Evolutionary conservation across 23 red algal genomes (phyloP), one percentile per base, ranked within the genome.

Genomic region (Gracilaria domingensis): DNA sequence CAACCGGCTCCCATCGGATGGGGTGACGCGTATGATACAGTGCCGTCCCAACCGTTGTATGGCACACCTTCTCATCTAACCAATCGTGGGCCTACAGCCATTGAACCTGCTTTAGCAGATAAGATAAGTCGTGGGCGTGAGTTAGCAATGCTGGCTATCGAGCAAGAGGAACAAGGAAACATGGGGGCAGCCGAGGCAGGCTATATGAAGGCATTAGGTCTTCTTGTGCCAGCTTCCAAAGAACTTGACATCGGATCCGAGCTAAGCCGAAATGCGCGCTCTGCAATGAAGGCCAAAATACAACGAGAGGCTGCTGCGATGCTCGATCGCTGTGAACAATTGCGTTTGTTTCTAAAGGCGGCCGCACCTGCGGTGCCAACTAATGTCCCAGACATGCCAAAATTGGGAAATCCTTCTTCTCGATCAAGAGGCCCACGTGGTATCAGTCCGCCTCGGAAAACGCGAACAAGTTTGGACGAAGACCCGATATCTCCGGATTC

Each of bases 161-260:
- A 66, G 42, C 83, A 87, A 74, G 83, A 87, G 54, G 83, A 87
- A 58, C 37, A 87, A 55, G 83, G 83, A 32, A 87, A 87, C 45
- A 50, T 73, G 83, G 83, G 83, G 24, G 83, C 62, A 2, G 83
- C 83, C n/a, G 60, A 87, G 54, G 61, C 83, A 5, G 83, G 83
- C 8, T 87, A 87, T 35, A 87, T 87, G 36, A 87, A 87, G 48
- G 83, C 83, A 53, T 58, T 87, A 24, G 38, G 26, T 29, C 44
- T 87, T 65, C 60, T 87, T 57, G 60, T 87, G 20, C 83, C 83
- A 23, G 83, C 83, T 37, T 72, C 60, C 4, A 87, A 72, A 54
- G 83, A 87, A 33, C 60, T 87, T 57, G 83, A 87, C 23, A 65
- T 87, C 12, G 83, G 83, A 42, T 57, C 40, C 42, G 83, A 87